phyloP scores from a whole-genome alignment of 2,329 filamentous ascomycete genomes.

The Scytalidium lignicola region DNA sequence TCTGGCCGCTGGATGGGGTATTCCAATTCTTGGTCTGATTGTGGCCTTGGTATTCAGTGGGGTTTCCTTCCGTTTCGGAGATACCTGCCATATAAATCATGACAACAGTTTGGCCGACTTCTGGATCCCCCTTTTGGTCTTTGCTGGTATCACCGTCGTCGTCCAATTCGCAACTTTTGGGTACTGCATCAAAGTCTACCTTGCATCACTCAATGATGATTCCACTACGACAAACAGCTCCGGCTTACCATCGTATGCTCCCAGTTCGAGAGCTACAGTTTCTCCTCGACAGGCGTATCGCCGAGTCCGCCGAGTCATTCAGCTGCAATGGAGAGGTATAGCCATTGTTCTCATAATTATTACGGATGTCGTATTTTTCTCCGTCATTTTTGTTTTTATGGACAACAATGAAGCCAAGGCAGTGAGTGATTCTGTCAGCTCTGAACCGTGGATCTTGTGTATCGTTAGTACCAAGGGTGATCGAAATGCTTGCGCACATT shows the following conservation, averaged over 20 bases:
- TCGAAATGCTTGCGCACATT: conserved; percentile 59
- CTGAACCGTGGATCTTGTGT: conserved; percentile 66
- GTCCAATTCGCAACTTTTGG: conserved; percentile 80
- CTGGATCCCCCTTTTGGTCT: conserved; percentile 82
- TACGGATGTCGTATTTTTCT: conserved; percentile 88
- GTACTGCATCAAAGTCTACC: conserved; percentile 94
- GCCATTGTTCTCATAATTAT: conserved; percentile 86
- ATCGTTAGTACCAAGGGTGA: conserved; percentile 53
- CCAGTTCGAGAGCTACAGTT: conserved; percentile 62
- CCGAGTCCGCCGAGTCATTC: conserved; percentile 77
- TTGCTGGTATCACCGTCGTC: conserved; percentile 70
- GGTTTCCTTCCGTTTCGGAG: conserved; percentile 89
- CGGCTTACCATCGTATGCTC: conserved; percentile 67
- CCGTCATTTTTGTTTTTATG: conserved; percentile 83
- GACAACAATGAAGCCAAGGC: conserved; percentile 52
- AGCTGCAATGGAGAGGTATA: conserved; percentile 92
- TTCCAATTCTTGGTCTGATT: conserved; percentile 70
- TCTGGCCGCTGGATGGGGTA: conserved; percentile 75
- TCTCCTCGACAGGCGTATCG: conserved; percentile 84
- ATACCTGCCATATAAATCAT: conserved; percentile 90
- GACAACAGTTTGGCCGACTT: conserved; percentile 75
- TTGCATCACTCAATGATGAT: conserved; percentile 74
- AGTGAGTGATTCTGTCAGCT: conserved; percentile 35
- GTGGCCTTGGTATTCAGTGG: conserved; percentile 80
- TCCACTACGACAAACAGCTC: conserved; percentile 66